Evolutionary conservation across 2,329 filamentous ascomycete genomes (phyloP).

Genomic region (Xylariaceae sp.): DNA sequence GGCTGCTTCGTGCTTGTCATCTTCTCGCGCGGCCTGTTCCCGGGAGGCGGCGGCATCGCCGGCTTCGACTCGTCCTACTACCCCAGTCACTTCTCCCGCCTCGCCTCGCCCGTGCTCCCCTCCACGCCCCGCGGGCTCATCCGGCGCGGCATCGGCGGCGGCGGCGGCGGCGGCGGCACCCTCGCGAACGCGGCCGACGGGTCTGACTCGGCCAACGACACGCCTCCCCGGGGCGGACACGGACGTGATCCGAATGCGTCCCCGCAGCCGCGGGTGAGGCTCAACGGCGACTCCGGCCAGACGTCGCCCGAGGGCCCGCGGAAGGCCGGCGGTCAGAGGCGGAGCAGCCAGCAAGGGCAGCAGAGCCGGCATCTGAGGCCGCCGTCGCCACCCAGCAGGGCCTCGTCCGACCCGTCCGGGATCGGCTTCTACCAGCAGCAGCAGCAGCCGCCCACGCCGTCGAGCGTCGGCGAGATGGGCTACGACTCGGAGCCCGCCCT

Average conservation of each 20-base stretch:
- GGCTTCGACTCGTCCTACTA: slow-evolving; percentile 23
- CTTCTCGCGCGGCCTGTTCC: slow-evolving; percentile 54
- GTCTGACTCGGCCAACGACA: slow-evolving; percentile 2
- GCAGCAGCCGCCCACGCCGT: slow-evolving; percentile 19
- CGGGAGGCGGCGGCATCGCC: no score
- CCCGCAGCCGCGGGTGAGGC: slow-evolving; percentile 1
- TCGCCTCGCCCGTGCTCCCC: slow-evolving; percentile 20
- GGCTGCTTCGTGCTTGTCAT: slow-evolving; percentile 83
- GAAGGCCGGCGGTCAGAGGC: slow-evolving; percentile 1
- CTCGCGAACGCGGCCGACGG: neutral
- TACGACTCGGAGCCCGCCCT: slow-evolving; percentile 27
- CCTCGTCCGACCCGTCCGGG: slow-evolving; percentile 15
- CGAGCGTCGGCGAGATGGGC: slow-evolving; percentile 18
- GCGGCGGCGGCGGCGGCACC: no score
- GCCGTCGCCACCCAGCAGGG: slow-evolving; percentile 13
- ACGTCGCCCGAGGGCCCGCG: slow-evolving; percentile 10
- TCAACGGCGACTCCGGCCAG: slow-evolving; percentile 3
- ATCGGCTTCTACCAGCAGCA: slow-evolving; percentile 5
- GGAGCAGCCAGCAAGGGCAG: slow-evolving; percentile 4
- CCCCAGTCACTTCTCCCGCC: slow-evolving; percentile 19
- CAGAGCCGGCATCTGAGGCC: slow-evolving; percentile 5
- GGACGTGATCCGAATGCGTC: slow-evolving; percentile 2
- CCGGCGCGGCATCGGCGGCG: no score
- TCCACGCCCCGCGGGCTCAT: slow-evolving; percentile 16
- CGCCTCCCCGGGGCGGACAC: slow-evolving; percentile 3